Evolutionary conservation across 164 flowering plant genomes (phyloP), one percentile per base, ranked within the genome.

Genomic region (Platanus orientalis): DNA sequence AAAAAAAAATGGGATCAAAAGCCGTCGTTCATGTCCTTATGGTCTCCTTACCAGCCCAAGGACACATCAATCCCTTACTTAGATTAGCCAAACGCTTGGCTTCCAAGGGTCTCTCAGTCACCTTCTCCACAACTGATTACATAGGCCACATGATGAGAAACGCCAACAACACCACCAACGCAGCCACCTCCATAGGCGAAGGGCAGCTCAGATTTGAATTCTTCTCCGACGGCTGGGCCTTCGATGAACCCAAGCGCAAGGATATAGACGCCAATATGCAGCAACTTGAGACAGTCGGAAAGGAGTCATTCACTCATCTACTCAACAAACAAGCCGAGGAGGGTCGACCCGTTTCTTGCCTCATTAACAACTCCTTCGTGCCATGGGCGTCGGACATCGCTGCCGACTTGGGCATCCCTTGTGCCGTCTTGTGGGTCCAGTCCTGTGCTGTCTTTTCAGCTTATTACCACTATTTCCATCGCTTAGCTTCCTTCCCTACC

Each of bases 351-450:
- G 81, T 92, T 9, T 71, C 89, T 0, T 92, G 89, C 66, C 25
- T 89, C 20, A 75, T 92, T 59, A 76, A 76, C 68, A 92, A 86
- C 68, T 85, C 92, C 0, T 89, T 91, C 63, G 65, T 89, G 4
- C 90, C 97, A 0, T 91, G 96, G 93, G 96, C 76, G 0, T 67
- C 79, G 4, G 97, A 86, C 51, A 81, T 88, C 3, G 92, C 91
- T 0, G 81, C 69, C 0, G 69, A 55, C 0, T 58, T 81, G 3
- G 76, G 78, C 7, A 60, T 90, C 54, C 90, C 85, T 4, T 68
- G 75, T 47, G 92, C 87, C 11, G 53, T 84, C 58, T 80, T 85
- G 10, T 91, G 97, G 97, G 78, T 85, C 9, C 97, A 91, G 27
- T 87, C 96, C 7, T 76, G 78, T 23, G 88, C 96, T 1, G 76